A percentile compares a stretch with the other conserved stretches of the same genome.
Conservation (phyloP, 1,139 yeast species). For the Protomyces inundatus region DNA sequence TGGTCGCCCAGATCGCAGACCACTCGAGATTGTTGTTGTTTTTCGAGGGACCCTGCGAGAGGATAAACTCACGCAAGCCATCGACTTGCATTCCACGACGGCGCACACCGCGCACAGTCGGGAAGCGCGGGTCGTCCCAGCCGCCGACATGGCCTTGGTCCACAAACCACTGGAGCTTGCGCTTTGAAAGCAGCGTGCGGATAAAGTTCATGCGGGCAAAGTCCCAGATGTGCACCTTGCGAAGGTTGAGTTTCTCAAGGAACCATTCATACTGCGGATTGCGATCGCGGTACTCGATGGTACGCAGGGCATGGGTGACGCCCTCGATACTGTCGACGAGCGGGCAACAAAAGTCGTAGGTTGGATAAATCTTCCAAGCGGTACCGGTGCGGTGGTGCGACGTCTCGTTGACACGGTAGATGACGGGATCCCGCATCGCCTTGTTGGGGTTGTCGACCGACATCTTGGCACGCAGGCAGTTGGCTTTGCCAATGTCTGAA, state of each 20-base stretch:
- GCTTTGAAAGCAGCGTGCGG: slow-evolving; percentile 87
- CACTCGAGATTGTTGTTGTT: slow-evolving; percentile 94
- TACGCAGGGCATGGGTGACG: slow-evolving; percentile 93
- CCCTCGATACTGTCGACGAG: slow-evolving; percentile 92
- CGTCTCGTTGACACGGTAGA: slow-evolving; percentile 90
- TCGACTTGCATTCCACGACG: slow-evolving; percentile 99
- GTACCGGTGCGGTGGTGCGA: slow-evolving; percentile 96
- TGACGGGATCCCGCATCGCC: slow-evolving; percentile 93
- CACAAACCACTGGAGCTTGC: slow-evolving; percentile 97
- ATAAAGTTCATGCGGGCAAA: slow-evolving; percentile 94
- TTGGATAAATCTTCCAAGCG: slow-evolving; percentile 91
- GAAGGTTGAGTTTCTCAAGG: slow-evolving; percentile 67
- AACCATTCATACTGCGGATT: slow-evolving; percentile 97
- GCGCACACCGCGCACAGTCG: slow-evolving; percentile 86
- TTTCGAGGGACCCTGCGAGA: slow-evolving; percentile 95
- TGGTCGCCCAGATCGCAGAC: slow-evolving; percentile 94
- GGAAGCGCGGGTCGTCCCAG: slow-evolving; percentile 99
- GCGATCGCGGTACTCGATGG: slow-evolving; percentile 96
- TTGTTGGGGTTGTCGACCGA: slow-evolving; percentile 85
- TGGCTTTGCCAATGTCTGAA: slow-evolving; percentile 78
- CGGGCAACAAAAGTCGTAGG: slow-evolving; percentile 97
- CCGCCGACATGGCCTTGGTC: slow-evolving; percentile 77
- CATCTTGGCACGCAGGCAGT: slow-evolving; percentile 92
- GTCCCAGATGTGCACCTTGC: slow-evolving; percentile 96
- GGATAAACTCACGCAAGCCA: slow-evolving; percentile 85